Evolutionary conservation across 768 basidiomycete genomes (phyloP).

Genomic region (Serpula lacrymans): DNA sequence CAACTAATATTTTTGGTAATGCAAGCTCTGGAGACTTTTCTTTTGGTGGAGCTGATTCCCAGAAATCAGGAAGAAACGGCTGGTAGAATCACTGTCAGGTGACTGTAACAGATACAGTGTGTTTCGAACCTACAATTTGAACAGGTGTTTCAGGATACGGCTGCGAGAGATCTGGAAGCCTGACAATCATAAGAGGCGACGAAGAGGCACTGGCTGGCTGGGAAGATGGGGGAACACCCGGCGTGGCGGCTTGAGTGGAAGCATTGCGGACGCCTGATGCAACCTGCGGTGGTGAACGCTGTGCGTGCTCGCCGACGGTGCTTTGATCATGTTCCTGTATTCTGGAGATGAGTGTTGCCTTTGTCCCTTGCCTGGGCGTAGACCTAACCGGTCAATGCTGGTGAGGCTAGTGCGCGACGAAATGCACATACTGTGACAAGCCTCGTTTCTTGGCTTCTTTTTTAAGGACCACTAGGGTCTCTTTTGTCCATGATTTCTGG

Average conservation of each 20-base stretch:
- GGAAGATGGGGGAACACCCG: conserved; percentile 41
- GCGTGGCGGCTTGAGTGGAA: conserved; percentile 27
- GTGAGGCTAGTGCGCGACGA: conserved; percentile 6
- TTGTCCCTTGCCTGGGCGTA: conserved; percentile 56
- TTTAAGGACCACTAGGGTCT: conserved; percentile 46
- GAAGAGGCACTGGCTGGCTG: conserved; percentile 12
- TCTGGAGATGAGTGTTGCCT: conserved; percentile 51
- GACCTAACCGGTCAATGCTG: conserved; percentile 7
- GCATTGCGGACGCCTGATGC: conserved; percentile 18
- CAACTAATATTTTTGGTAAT: conserved; percentile 48
- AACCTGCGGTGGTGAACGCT: conserved; percentile 19
- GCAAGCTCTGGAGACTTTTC: conserved; percentile 19
- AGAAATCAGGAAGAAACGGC: conserved; percentile 62
- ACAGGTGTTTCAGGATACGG: conserved; percentile 41
- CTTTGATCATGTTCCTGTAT: conserved; percentile 48
- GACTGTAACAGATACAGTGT: conserved; percentile 4
- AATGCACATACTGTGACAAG: conserved; percentile 45
- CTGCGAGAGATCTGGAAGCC: conserved; percentile 53
- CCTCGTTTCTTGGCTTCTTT: conserved; percentile 55
- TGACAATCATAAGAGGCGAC: conserved; percentile 42
- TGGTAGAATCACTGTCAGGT: conserved; percentile 21
- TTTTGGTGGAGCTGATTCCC: conserved; percentile 45
- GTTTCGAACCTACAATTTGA: conserved; percentile 51
- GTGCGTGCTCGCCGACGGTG: conserved; percentile 20
- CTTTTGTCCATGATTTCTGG: conserved; percentile 52